A percentile compares a stretch with the other conserved stretches of the same genome.
These are phyloP conservation scores for Francoa sonchifolia DNA, from an alignment of 441 rosid genomes.

Conservation along the genomic window DNA sequence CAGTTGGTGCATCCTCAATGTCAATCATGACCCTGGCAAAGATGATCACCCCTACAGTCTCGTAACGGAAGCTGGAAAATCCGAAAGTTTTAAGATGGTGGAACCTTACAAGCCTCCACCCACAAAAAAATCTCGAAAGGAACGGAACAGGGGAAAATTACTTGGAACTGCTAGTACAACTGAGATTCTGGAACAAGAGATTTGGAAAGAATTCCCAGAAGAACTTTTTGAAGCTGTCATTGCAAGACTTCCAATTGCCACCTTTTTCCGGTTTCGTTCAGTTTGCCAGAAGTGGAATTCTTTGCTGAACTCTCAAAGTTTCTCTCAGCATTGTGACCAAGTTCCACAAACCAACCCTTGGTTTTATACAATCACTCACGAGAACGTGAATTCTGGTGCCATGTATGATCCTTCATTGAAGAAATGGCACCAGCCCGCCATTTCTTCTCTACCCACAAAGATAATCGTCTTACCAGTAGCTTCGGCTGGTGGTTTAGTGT, in stretches of 20 bases:
- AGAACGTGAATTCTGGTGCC: constrained; percentile 73
- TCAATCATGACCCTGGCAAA: constrained; percentile 49
- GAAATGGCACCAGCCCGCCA: constrained; percentile 81
- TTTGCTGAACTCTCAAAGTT: constrained; percentile 60
- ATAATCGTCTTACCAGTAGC: constrained; percentile 73
- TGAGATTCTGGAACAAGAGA: constrained; percentile 61
- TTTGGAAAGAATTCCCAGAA: constrained; percentile 91
- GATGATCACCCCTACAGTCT: constrained; percentile 55
- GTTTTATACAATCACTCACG: constrained; percentile 85
- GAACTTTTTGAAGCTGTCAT: constrained; percentile 87
- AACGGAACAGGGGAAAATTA: constrained; percentile 45
- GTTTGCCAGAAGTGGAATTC: constrained; percentile 85
- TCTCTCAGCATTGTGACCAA: constrained; percentile 56
- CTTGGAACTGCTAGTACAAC: constrained; percentile 18
- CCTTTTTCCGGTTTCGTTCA: constrained; percentile 76
- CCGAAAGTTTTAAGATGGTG: constrained; percentile 45
- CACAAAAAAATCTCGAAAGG: constrained; percentile 58
- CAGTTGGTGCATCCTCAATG: constrained; percentile 60
- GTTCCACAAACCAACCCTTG: constrained; percentile 55
- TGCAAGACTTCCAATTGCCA: constrained; percentile 76
- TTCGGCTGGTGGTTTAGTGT: constrained; percentile 88
- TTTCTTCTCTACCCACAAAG: constrained; percentile 62
- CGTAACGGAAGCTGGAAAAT: constrained; percentile 68
- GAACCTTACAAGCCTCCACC: constrained; percentile 69
- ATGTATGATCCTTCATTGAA: constrained; percentile 68